Percentiles rank a stretch among this genome's conserved stretches.
Conservation (phyloP, 2,329 filamentous ascomycete genomes). For the Aureobasidium sp. region DNA sequence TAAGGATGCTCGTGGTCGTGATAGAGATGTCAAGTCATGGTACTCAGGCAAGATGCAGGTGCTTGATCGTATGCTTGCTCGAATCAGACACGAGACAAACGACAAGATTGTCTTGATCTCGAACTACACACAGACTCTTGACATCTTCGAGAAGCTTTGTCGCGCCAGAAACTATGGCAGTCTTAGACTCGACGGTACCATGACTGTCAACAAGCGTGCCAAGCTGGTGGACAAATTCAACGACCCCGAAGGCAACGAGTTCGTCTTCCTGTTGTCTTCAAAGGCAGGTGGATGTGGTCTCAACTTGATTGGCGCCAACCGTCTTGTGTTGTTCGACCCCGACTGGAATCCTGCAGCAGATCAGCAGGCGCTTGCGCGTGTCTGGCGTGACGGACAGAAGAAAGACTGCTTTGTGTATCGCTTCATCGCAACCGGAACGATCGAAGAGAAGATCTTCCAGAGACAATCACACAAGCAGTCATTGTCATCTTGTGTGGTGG, state of each 20-base stretch:
- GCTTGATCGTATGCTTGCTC: slow-evolving; percentile 86
- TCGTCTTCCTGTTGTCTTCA: slow-evolving; percentile 87
- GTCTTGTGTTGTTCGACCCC: slow-evolving; percentile 90
- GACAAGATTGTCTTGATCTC: slow-evolving; percentile 99
- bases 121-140: slow-evolving; percentile 94
- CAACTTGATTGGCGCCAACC: slow-evolving; percentile 89
- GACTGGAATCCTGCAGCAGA: slow-evolving; percentile 95
- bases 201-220: slow-evolving; percentile 95
- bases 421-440: slow-evolving; percentile 95
- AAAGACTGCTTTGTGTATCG: slow-evolving; percentile 99
- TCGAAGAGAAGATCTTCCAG: slow-evolving; percentile 99
- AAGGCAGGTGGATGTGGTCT: slow-evolving; percentile 96
- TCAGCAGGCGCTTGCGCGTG: slow-evolving; percentile 91
- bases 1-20: slow-evolving; percentile 77
- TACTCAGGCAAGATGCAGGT: slow-evolving; percentile 99
- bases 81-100: slow-evolving; percentile 91
- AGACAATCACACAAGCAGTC: slow-evolving; percentile 97
- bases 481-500: slow-evolving; percentile 89
- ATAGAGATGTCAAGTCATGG: slow-evolving; percentile 88
- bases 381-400: slow-evolving; percentile 98
- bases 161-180: slow-evolving; percentile 75
- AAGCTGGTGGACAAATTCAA: slow-evolving; percentile 99
- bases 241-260: slow-evolving; percentile 79
- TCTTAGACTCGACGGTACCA: slow-evolving; percentile 86
- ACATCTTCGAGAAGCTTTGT: slow-evolving; percentile 87